These are phyloP conservation scores for Paracoccidioides brasiliensis DNA, from an alignment of 2,329 filamentous ascomycete genomes.

Conservation along the genomic window DNA sequence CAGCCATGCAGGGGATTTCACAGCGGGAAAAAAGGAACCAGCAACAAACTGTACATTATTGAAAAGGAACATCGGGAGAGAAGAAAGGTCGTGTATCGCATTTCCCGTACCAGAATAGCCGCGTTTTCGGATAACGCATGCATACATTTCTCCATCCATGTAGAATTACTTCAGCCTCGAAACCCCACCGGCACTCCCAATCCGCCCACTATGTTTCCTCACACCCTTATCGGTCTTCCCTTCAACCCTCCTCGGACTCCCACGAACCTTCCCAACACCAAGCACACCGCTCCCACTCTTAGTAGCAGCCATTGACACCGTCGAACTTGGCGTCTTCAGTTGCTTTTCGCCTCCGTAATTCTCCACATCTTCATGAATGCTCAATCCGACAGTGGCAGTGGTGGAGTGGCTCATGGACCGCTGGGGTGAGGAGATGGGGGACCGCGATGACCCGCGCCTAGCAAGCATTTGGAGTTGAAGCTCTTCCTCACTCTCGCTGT, in stretches of 20 bases:
- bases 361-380: constrained; percentile 52
- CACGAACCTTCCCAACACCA: constrained; percentile 51
- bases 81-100: too few relatives aligned
- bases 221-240: constrained; percentile 29
- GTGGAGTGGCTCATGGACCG: constrained; percentile 64
- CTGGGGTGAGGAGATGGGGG: constrained; percentile 48
- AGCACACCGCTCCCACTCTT: constrained; percentile 41
- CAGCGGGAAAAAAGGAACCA: too few relatives aligned
- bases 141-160: not conserved
- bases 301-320: constrained; percentile 18
- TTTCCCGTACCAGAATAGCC: not conserved
- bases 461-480: constrained; percentile 61
- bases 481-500: constrained; percentile 66
- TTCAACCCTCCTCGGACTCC: constrained; percentile 36
- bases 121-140: not conserved
- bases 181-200: constrained; percentile 29
- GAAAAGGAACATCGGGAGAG: too few relatives aligned
- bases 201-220: constrained; percentile 35
- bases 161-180: not conserved
- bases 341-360: constrained; percentile 40
- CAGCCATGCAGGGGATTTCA: too few relatives aligned
- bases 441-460: constrained; percentile 51
- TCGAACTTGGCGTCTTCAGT: constrained; percentile 32
- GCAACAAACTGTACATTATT: too few relatives aligned
- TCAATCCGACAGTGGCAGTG: constrained; percentile 58